Evolutionary conservation across 768 basidiomycete species (phyloP), one percentile per base, ranked within the genome.

Genomic region (Hericium erinaceus): DNA sequence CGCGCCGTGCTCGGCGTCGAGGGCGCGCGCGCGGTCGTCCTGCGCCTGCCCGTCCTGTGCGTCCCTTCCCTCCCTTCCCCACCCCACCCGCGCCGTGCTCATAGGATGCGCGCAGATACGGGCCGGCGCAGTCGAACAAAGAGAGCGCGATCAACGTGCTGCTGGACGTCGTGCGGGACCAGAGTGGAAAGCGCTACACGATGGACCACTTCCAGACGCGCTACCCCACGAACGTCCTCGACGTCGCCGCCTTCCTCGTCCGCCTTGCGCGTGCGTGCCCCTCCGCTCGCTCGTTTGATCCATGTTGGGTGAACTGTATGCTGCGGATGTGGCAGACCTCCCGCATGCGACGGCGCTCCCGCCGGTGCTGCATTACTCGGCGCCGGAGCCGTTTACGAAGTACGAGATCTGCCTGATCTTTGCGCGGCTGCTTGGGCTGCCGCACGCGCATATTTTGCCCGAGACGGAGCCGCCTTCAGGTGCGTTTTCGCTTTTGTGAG

Each of bases 201-300:
- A 98, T 98, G 95, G 95, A 99, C 68, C 87, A 95, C 69, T 95
- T 85, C 67, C 93, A 92, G 24, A 90, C 87, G 16, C 80, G 95
- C 28, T 95, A 88, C 72, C 95, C 95, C 0, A 98, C 95, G 24
- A 93, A 93, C 65, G 85, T 92, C 11, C 65, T 85, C 37, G 95
- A 98, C 66, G 87, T 98, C 55, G 93, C 89, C 2, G 75, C 81
- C 20, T 95, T 95, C 65, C 77, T 98, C 37, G 84, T 85, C 46
- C 84, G 89, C 40, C 75, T 95, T 3, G 75, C 82, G 22, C 77
- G 92, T 92, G 60, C 52, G 79, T 71, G 8, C 9, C 37, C 15
- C 10, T 55, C 8, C 18, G 26, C 15, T 12, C 24, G 11, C 57
- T 20, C 22, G n/a, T 44, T 44, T 38, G 53, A 12, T 24, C 33